Conservation (phyloP, 768 basidiomycete species). For the Suillus occidentalis region DNA sequence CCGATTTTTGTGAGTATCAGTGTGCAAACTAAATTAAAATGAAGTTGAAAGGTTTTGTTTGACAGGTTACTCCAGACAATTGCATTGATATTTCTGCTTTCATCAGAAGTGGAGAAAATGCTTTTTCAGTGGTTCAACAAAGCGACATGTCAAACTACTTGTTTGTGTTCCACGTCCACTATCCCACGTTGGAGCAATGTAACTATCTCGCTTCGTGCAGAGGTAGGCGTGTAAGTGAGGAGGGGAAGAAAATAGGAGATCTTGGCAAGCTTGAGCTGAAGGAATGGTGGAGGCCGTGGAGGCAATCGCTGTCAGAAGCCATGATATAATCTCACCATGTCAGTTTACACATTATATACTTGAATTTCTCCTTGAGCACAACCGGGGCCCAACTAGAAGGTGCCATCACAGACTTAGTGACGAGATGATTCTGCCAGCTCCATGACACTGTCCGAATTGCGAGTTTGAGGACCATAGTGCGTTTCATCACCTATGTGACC, state of each 20-base stretch:
- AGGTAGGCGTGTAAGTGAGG: conserved; percentile 13
- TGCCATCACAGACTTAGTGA: too few species aligned
- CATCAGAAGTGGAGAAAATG: conserved; percentile 42
- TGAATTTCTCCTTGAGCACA: too few species aligned
- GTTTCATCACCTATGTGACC: not conserved
- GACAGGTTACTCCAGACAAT: conserved; percentile 46
- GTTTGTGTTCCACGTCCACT: conserved; percentile 49
- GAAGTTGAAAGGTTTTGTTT: not conserved
- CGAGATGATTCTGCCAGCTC: too few species aligned
- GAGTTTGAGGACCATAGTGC: not conserved
- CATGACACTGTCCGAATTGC: not conserved
- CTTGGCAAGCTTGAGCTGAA: conserved; percentile 13
- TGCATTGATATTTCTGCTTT: conserved; percentile 55
- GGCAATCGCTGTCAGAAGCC: not conserved
- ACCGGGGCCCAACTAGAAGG: too few species aligned
- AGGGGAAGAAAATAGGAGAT: conserved; percentile 23
- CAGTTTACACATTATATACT: not conserved
- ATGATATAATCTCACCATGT: not conserved
- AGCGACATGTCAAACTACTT: conserved; percentile 44
- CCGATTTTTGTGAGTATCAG: conserved; percentile 39
- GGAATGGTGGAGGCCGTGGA: not conserved
- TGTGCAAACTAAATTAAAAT: not conserved
- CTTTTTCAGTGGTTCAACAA: conserved; percentile 42
- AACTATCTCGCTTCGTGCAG: conserved; percentile 20
- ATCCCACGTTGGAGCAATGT: conserved; percentile 47